Evolutionary conservation across 2,329 filamentous ascomycete species (phyloP).

Genomic region (Amphichorda felina): DNA sequence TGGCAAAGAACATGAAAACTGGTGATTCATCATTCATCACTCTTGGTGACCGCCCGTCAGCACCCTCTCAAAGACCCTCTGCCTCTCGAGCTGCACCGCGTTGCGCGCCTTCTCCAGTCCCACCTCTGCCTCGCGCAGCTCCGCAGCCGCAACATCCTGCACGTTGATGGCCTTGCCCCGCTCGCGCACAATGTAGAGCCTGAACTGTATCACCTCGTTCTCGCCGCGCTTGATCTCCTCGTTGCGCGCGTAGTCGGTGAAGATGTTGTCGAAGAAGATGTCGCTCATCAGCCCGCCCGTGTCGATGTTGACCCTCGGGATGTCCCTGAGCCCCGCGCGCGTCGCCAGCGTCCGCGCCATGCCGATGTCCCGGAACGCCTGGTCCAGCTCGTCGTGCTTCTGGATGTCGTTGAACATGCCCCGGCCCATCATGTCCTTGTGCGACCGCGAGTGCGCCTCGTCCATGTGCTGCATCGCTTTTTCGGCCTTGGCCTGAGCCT

Average conservation of each 20-base stretch:
- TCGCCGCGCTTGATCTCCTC: slow-evolving; percentile 34
- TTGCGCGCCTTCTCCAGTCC: slow-evolving; percentile 19
- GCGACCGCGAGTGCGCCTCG: slow-evolving; percentile 23
- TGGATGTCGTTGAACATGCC: slow-evolving; percentile 36
- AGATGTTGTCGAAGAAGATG: slow-evolving; percentile 43
- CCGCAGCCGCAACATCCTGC: slow-evolving; percentile 13
- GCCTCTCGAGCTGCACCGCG: slow-evolving; percentile 30
- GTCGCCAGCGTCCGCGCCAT: not conserved
- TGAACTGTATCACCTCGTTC: slow-evolving; percentile 20
- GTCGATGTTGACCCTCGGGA: slow-evolving; percentile 30
- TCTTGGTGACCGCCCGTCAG: too few species aligned
- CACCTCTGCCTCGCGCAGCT: slow-evolving; percentile 16
- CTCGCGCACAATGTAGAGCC: slow-evolving; percentile 17
- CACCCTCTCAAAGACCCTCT: slow-evolving; percentile 21
- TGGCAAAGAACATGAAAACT: too few species aligned
- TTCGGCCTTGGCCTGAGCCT: slow-evolving; percentile 25
- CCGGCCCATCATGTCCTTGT: slow-evolving; percentile 36
- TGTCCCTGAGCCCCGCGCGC: slow-evolving; percentile 5
- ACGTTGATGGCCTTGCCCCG: slow-evolving; percentile 17
- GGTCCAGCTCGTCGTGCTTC: slow-evolving; percentile 36
- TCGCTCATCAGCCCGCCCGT: slow-evolving; percentile 34
- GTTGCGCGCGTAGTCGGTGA: slow-evolving; percentile 38
- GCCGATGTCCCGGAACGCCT: not conserved
- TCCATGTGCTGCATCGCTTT: slow-evolving; percentile 11
- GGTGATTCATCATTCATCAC: too few species aligned